phyloP scores from a whole-genome alignment of 768 basidiomycete species.

The Tulasnella sp. region DNA sequence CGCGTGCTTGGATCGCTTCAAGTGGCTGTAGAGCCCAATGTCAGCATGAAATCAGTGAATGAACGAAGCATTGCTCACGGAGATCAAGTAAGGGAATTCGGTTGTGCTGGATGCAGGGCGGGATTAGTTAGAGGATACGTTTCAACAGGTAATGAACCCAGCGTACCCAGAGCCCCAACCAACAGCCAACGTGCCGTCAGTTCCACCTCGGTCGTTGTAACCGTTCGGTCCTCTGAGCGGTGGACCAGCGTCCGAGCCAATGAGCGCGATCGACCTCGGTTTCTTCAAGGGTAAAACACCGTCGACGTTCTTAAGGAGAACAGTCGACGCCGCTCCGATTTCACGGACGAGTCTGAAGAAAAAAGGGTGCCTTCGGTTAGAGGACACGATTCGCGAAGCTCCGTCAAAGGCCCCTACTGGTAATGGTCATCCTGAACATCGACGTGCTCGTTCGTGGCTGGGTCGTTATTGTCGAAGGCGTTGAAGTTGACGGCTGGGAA shows the following conservation, averaged over 20 bases:
- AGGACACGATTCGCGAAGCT: not conserved
- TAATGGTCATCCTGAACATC: slow-evolving; percentile 41
- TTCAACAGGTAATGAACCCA: not conserved
- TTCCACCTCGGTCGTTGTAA: slow-evolving; percentile 50
- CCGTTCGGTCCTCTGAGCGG: slow-evolving; percentile 65
- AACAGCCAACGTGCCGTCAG: slow-evolving; percentile 70
- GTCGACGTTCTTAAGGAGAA: slow-evolving; percentile 51
- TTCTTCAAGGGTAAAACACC: slow-evolving; percentile 37
- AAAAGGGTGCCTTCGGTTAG: not conserved
- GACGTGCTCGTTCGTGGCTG: slow-evolving; percentile 35
- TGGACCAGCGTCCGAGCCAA: slow-evolving; percentile 57
- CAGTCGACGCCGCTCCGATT: slow-evolving; percentile 54
- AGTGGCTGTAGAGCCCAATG: slow-evolving; percentile 48
- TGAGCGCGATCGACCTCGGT: slow-evolving; percentile 37
- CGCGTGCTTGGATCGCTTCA: slow-evolving; percentile 73
- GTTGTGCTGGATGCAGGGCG: not conserved
- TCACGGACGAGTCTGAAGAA: slow-evolving; percentile 41
- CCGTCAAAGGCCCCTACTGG: slow-evolving; percentile 29
- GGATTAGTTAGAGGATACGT: not conserved
- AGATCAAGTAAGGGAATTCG: slow-evolving; percentile 63
- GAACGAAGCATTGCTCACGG: slow-evolving; percentile 45
- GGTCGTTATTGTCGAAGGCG: slow-evolving; percentile 36
- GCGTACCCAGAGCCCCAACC: slow-evolving; percentile 79
- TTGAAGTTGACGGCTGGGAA: slow-evolving; percentile 44
- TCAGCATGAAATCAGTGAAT: too few relatives aligned